Conservation (phyloP, 169 alveolate genomes). For the Plasmodium malariae region DNA sequence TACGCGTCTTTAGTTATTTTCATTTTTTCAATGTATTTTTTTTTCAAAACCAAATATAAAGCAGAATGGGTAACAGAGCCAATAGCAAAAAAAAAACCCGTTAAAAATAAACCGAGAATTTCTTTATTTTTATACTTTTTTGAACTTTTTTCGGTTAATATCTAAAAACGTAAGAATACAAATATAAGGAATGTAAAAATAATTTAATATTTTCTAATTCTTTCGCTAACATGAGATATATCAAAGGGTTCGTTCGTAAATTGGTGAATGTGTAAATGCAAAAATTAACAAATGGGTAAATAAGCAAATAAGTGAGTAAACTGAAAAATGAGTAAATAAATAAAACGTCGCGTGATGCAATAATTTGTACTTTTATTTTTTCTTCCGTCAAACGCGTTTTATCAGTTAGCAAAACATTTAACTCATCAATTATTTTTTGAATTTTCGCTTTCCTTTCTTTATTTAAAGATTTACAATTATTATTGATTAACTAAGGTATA, state of each 20-base stretch:
- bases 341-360: neutral
- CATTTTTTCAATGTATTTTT: neutral
- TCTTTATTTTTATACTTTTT: slow-evolving; percentile 63
- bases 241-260: neutral
- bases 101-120: slow-evolving; percentile 52
- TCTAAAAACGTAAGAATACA: slow-evolving; percentile 50
- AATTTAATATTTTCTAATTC: neutral
- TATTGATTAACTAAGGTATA: slow-evolving; percentile 26
- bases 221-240: neutral
- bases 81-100: slow-evolving; percentile 70
- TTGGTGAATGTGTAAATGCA: slow-evolving; percentile 2
- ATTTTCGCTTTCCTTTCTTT: slow-evolving; percentile 48
- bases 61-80: slow-evolving; percentile 67
- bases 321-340: neutral
- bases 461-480: slow-evolving; percentile 28
- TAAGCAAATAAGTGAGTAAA: slow-evolving; percentile 3
- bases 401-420: slow-evolving; percentile 36
- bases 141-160: slow-evolving; percentile 58
- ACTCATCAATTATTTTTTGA: slow-evolving; percentile 59
- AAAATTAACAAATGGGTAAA: neutral
- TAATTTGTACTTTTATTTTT: slow-evolving; percentile 50
- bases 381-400: slow-evolving; percentile 54
- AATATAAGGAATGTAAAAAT: neutral
- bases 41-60: slow-evolving; percentile 53
- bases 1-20: neutral